phyloP scores from a whole-genome alignment of 2,329 filamentous ascomycete genomes.

The Penicillium crustosum region DNA sequence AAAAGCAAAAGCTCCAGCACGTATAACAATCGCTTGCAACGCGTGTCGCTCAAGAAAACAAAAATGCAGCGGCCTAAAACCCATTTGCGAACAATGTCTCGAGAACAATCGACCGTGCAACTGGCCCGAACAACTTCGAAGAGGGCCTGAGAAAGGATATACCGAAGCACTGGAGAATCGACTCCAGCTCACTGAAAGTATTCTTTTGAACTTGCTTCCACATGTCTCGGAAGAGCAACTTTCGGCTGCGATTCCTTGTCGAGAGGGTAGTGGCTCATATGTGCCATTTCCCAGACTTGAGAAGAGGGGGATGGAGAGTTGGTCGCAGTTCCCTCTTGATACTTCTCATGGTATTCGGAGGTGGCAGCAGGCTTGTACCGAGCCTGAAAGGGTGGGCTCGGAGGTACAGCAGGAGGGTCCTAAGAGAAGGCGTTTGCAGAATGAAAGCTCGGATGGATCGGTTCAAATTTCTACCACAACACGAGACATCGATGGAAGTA shows the following conservation, averaged over 20 bases:
- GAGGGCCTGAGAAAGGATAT: conserved; percentile 51
- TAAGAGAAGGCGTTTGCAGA: background rate
- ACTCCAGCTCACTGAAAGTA: conserved; percentile 44
- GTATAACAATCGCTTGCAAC: conserved; percentile 45
- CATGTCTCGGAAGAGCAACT: conserved; percentile 36
- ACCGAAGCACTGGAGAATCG: conserved; percentile 47
- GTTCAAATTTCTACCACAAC: background rate
- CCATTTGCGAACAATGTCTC: conserved; percentile 38
- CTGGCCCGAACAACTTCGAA: conserved; percentile 42
- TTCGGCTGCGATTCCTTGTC: conserved; percentile 22
- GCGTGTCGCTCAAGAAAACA: conserved; percentile 45
- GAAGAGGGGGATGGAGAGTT: conserved; percentile 40
- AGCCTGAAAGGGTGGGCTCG: background rate
- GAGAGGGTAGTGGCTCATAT: conserved; percentile 14
- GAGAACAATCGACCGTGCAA: conserved; percentile 35
- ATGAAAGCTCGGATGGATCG: background rate
- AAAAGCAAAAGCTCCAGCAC: conserved; percentile 31
- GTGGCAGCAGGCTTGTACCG: conserved; percentile 37
- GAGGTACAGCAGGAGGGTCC: background rate
- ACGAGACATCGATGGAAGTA: background rate
- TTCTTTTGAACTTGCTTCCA: conserved; percentile 41
- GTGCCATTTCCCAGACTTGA: conserved; percentile 23
- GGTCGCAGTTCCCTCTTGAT: conserved; percentile 39
- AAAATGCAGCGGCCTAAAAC: conserved; percentile 39
- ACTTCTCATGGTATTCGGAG: conserved; percentile 35